These are phyloP conservation scores for Podospora bellae-mahoneyi DNA, from an alignment of 495 filamentous ascomycete genomes.

Conservation along the genomic window DNA sequence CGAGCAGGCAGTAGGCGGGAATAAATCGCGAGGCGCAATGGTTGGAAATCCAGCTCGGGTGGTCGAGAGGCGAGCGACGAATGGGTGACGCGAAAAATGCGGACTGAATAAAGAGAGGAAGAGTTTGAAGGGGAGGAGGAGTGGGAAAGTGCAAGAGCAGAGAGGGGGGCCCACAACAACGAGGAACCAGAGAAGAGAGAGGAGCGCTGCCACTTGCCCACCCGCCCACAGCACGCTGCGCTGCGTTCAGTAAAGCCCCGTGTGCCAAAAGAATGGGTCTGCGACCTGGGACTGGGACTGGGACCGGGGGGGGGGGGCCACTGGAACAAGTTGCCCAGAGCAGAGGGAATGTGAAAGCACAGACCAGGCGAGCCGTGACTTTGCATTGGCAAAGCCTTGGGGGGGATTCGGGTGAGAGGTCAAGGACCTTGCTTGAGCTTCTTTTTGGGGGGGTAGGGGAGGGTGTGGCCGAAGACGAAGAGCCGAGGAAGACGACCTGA, in stretches of 20 bases:
- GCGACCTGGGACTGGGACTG: conserved; percentile 15
- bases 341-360: conserved; percentile 17
- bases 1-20: conserved; percentile 25
- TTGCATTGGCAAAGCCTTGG: conserved; percentile 16
- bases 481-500: background rate
- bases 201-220: conserved; percentile 12
- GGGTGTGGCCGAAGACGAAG: background rate
- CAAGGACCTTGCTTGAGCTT: background rate
- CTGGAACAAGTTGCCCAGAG: conserved; percentile 16
- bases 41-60: conserved; percentile 23
- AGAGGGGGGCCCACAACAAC: conserved; percentile 32
- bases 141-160: conserved; percentile 30
- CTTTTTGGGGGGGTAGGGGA: background rate
- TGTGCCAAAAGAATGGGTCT: conserved; percentile 22
- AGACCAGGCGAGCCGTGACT: conserved; percentile 22
- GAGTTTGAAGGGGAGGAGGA: conserved; percentile 36
- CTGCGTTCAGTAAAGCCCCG: conserved; percentile 18
- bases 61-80: conserved; percentile 22
- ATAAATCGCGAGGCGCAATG: conserved; percentile 19
- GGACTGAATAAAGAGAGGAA: conserved; percentile 31
- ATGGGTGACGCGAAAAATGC: conserved; percentile 33
- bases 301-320: conserved; percentile 2
- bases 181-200: conserved; percentile 14
- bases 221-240: conserved; percentile 8
- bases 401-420: background rate